Conservation (phyloP, 176 grass and related monocot species). For the Hordeum marinum region DNA sequence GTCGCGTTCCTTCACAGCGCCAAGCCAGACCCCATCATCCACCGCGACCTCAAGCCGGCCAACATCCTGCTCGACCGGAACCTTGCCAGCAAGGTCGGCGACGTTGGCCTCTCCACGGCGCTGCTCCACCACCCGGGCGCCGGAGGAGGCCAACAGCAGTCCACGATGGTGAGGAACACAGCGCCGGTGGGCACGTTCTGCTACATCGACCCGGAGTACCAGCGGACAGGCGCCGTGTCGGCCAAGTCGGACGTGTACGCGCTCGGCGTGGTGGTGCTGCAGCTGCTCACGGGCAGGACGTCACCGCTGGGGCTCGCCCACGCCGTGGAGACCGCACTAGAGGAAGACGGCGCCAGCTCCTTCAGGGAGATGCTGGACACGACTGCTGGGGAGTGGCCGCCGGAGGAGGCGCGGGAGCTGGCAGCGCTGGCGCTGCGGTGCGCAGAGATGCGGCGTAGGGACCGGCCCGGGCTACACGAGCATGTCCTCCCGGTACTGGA, state of each 20-base stretch:
- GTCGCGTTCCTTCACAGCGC: constrained; percentile 82
- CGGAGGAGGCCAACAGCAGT: neutral
- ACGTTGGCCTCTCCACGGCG: constrained; percentile 70
- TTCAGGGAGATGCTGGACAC: constrained; percentile 55
- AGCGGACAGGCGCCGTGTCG: constrained; percentile 59
- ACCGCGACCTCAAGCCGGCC: constrained; percentile 67
- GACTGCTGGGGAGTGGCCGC: constrained; percentile 64
- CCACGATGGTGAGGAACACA: constrained; percentile 65
- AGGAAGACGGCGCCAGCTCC: neutral
- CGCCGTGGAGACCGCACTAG: constrained; percentile 50
- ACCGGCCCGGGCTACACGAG: constrained; percentile 52
- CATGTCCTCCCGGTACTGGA: constrained; percentile 52
- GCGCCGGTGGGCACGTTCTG: constrained; percentile 89
- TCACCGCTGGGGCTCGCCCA: constrained; percentile 62
- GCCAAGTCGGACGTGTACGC: constrained; percentile 71
- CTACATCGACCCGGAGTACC: constrained; percentile 96
- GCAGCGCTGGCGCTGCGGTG: constrained; percentile 57
- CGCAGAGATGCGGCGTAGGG: constrained; percentile 61
- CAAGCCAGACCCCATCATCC: constrained; percentile 86
- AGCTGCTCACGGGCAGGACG: constrained; percentile 49
- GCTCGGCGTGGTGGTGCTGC: constrained; percentile 66
- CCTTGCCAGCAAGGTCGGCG: constrained; percentile 78
- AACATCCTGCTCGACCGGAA: constrained; percentile 77
- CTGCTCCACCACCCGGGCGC: constrained; percentile 31
- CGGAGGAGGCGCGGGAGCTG: constrained; percentile 42